Evolutionary conservation across 1,139 yeast genomes (phyloP), one percentile per base, ranked within the genome.

Genomic region (Debaryomyces psychrophilus): DNA sequence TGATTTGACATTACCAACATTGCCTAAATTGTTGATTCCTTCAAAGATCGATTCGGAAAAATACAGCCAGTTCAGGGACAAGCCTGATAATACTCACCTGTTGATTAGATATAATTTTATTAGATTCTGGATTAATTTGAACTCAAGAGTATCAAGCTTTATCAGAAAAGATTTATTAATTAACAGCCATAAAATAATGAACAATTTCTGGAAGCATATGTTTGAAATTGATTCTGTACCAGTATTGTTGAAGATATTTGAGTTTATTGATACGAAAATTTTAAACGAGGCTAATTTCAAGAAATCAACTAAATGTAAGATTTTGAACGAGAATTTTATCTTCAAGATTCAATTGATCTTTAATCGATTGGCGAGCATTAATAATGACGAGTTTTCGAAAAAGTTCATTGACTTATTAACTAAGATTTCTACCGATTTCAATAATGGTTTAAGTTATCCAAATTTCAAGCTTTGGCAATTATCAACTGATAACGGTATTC

Each of bases 291-390:
- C 72, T 1, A 71, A 79, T 12, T 86, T 84, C 58, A 80, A 82
- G 52, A 85, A 83, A 57, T 71, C 85, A 47, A 79, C 90, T 1
- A 92, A 90, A 61, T 79, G 90, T 54, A 82, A 82, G 52, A 77
- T 90, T 15, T 79, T 92, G 57, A 90, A 88, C 57, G 98, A 92
- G 58, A 81, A 87, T 73, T 81, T 86, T 26, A 62, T 90, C 53
- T 75, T 77, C 31, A 82, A 82, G 47, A 57, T 88, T 31, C 79
- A 81, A 31, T 74, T 77, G 4, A 61, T 87, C 1, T 83, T 82
- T 49, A 61, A 71, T 23, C 67, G 76, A 27, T 46, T 68, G 2
- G 8, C 25, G 14, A 20, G 22, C 7, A 43, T 23, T 11, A 71
- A 69, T 37, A 60, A 68, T 23, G 67, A 65, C 2, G 61, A 35